Conservation (phyloP, 805 yeast genomes). For the Candida railenensis region DNA sequence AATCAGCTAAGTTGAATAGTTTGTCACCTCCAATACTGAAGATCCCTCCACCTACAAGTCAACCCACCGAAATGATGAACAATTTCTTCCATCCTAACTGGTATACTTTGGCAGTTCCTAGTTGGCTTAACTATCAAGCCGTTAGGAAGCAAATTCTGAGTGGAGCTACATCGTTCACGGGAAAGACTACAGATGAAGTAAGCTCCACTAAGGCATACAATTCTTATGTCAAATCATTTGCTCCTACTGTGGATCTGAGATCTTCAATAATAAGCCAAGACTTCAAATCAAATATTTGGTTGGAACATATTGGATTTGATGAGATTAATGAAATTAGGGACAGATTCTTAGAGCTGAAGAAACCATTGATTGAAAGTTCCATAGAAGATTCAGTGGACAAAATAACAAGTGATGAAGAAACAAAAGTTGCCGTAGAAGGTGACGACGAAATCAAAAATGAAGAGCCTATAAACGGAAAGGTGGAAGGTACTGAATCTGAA, state of each 20-base stretch:
- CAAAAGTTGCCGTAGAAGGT: not conserved
- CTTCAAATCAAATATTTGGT: conserved; percentile 36
- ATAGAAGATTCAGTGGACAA: conserved; percentile 14
- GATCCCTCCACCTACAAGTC: conserved; percentile 28
- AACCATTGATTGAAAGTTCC: conserved; percentile 7
- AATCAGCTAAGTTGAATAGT: conserved; percentile 25
- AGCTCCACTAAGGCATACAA: not conserved
- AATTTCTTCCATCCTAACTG: conserved; percentile 45
- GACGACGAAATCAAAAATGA: conserved; percentile 6
- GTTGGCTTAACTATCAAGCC: conserved; percentile 36
- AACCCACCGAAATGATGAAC: conserved; percentile 35
- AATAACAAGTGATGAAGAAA: conserved; percentile 22
- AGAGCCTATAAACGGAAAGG: conserved; percentile 13
- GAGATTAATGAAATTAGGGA: conserved; percentile 27
- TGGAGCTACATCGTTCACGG: not conserved
- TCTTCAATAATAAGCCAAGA: conserved; percentile 31
- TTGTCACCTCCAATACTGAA: conserved; percentile 30
- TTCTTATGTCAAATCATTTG: conserved; percentile 29
- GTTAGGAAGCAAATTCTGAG: not conserved
- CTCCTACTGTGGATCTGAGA: conserved; percentile 34
- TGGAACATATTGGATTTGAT: conserved; percentile 35
- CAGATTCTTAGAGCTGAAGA: conserved; percentile 13
- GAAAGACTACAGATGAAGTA: not conserved
- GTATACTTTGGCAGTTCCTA: conserved; percentile 44
- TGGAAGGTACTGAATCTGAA: conserved; percentile 8